Base-by-base conservation (phyloP, 768 basidiomycete species). In the Phlegmacium glaucopus region DNA sequence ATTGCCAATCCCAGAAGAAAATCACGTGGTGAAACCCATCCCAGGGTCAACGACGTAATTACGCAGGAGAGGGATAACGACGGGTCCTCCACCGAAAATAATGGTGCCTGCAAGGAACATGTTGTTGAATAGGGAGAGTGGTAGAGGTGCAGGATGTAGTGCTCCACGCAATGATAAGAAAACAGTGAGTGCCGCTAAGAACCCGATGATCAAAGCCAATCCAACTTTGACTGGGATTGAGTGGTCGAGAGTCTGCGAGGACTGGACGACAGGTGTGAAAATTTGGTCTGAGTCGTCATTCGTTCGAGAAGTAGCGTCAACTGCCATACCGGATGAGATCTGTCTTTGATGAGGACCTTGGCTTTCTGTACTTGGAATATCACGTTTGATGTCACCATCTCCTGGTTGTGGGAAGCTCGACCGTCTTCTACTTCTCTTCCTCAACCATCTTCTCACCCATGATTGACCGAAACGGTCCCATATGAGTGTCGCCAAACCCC, bases 21-120 rank as follows among this genome's bases (percentile, higher is more conserved):
- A 61, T 81, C 77, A 37, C 77, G 68, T 9, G 76, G 68, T 16
- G 69, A 66, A 25, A 81, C 77, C 77, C 76, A 77, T 16, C n/a
- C 72, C 75, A 27, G 66, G 65, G 16, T 72, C 67, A 18, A 82
- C 79, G 1, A 72, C 71, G 53, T 82, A 82, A 44, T 69, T 70
- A 25, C 75, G 64, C 12, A 80, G 61, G 5, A 80, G 66, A 9
- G 79, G 79, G 50, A 79, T 75, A 29, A 80, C 78, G 9, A 80
- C 80, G 2, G 79, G 79, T 30, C 79, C 79, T 11, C 79, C 79
- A 25, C 72, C 77, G 46, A 77, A 75, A 32, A 77, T 75, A 48
- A 76, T 71, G 9, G 70, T 70, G 8, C 76, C 76, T 1, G 73
- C 75, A 12, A 77, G 58, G 53, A 72, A 66, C 69, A 77, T 70